phyloP scores from a whole-genome alignment of 805 yeast species.

The Yamadazyma akitaensis region DNA sequence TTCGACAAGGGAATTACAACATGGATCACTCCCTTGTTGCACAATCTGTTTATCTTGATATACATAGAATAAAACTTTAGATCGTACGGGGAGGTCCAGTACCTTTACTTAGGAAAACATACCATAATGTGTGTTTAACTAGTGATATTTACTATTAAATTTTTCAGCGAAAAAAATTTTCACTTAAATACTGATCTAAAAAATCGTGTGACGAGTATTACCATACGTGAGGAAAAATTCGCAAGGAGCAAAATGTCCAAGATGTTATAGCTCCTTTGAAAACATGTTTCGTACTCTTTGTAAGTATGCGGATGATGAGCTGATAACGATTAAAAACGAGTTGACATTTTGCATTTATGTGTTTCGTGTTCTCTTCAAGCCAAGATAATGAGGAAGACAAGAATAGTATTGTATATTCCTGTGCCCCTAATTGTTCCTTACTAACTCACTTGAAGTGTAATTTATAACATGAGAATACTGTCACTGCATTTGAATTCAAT shows the following conservation, averaged over 20 bases:
- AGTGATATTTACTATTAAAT: not conserved
- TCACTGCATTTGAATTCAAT: too few relatives aligned
- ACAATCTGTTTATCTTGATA: slow-evolving; percentile 10
- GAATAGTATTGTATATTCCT: too few relatives aligned
- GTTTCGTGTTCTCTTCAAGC: too few relatives aligned
- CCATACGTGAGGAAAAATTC: not conserved
- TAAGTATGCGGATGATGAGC: too few relatives aligned
- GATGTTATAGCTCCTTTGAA: too few relatives aligned
- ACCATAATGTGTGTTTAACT: slow-evolving; percentile 12
- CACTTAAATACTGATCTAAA: slow-evolving; percentile 1
- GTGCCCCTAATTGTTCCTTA: too few relatives aligned
- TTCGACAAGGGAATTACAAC: slow-evolving; percentile 14
- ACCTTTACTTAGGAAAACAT: slow-evolving; percentile 11
- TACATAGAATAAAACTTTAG: slow-evolving; percentile 3
- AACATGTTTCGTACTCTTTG: too few relatives aligned
- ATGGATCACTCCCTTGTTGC: slow-evolving; percentile 13
- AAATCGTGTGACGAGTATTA: not conserved
- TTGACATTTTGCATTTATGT: too few relatives aligned
- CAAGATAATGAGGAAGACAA: too few relatives aligned
- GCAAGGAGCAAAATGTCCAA: not conserved
- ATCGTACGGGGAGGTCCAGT: slow-evolving; percentile 10
- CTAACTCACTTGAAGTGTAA: too few relatives aligned
- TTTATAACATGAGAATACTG: too few relatives aligned
- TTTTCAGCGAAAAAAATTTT: slow-evolving; percentile 2
- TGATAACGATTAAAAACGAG: too few relatives aligned